Evolutionary conservation across 805 yeast species (phyloP).

Genomic region (Ogataea kodamae): DNA sequence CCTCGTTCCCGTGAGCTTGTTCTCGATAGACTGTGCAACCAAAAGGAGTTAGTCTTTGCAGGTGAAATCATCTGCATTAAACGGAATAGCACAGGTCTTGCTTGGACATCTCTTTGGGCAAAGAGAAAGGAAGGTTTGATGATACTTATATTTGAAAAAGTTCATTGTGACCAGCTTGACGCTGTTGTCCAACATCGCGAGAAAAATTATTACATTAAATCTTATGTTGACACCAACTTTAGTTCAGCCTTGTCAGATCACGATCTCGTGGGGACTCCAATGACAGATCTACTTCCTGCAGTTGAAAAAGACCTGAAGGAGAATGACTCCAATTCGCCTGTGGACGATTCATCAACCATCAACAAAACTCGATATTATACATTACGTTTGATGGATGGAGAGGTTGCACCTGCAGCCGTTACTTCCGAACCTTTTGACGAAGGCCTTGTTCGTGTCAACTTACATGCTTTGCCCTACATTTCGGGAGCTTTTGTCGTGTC

Average conservation of each 20-base stretch:
- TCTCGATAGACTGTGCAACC: constrained; percentile 46
- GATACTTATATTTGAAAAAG: constrained; percentile 84
- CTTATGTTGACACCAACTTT: constrained; percentile 23
- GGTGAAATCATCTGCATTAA: constrained; percentile 84
- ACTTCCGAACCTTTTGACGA: constrained; percentile 54
- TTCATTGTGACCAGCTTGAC: constrained; percentile 67
- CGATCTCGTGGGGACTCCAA: constrained; percentile 1
- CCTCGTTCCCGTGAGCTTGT: constrained; percentile 74
- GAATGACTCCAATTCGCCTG: constrained; percentile 10
- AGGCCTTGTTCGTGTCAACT: constrained; percentile 50
- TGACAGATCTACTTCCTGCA: constrained; percentile 21
- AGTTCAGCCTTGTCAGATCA: constrained; percentile 19
- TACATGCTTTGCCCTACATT: constrained; percentile 78
- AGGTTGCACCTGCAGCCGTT: constrained; percentile 69
- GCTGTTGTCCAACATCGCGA: constrained; percentile 43
- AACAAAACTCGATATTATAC: constrained; percentile 66
- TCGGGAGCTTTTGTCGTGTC: constrained; percentile 80
- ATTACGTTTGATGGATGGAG: constrained; percentile 38
- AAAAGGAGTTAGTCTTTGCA: constrained; percentile 55
- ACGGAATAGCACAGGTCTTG: constrained; percentile 59
- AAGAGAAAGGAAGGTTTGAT: constrained; percentile 66
- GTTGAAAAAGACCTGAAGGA: constrained; percentile 27
- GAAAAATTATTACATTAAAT: constrained; percentile 21
- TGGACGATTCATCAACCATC: constrained; percentile 37
- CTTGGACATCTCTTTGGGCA: constrained; percentile 92